phyloP scores from a whole-genome alignment of 2,329 filamentous ascomycete species.

The Pseudonectria buxi region DNA sequence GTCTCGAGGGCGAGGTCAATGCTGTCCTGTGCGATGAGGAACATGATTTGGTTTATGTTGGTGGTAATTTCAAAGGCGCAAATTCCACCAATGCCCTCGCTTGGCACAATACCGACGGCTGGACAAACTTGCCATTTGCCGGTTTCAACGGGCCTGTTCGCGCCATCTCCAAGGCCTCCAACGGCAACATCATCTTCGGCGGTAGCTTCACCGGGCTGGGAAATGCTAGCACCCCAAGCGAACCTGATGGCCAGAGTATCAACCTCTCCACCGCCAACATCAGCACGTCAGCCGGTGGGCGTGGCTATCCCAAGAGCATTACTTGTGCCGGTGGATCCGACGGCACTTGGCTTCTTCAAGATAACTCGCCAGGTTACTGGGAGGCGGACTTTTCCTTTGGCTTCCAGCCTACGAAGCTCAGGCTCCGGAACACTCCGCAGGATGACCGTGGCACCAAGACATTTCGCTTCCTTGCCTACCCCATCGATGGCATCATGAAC shows the following conservation, averaged over 20 bases:
- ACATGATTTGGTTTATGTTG: constrained; percentile 78
- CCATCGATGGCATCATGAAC: constrained; percentile 91
- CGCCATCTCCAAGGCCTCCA: constrained; percentile 72
- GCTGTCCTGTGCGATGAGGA: constrained; percentile 75
- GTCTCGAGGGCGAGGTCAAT: constrained; percentile 75
- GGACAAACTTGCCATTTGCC: constrained; percentile 77
- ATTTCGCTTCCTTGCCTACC: constrained; percentile 79
- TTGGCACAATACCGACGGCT: constrained; percentile 63
- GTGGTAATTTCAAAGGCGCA: constrained; percentile 71
- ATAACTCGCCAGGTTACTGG: constrained; percentile 74
- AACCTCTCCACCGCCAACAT: constrained; percentile 78
- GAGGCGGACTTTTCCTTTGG: constrained; percentile 74
- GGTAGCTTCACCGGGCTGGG: constrained; percentile 84
- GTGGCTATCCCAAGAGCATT: constrained; percentile 71
- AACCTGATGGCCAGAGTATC: constrained; percentile 69
- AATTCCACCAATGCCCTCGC: constrained; percentile 87
- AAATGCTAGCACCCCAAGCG: constrained; percentile 63
- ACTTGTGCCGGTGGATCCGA: constrained; percentile 73
- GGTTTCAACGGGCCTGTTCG: constrained; percentile 92
- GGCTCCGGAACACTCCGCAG: constrained; percentile 79
- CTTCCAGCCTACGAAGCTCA: constrained; percentile 79
- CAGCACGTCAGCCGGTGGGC: constrained; percentile 55
- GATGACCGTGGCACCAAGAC: constrained; percentile 82
- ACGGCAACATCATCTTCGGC: constrained; percentile 85
- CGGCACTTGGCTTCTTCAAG: constrained; percentile 72